A percentile compares a stretch with the other conserved stretches of the same genome.
Conservation (phyloP, 495 filamentous ascomycete genomes). For the Penicillium cinerascens region DNA sequence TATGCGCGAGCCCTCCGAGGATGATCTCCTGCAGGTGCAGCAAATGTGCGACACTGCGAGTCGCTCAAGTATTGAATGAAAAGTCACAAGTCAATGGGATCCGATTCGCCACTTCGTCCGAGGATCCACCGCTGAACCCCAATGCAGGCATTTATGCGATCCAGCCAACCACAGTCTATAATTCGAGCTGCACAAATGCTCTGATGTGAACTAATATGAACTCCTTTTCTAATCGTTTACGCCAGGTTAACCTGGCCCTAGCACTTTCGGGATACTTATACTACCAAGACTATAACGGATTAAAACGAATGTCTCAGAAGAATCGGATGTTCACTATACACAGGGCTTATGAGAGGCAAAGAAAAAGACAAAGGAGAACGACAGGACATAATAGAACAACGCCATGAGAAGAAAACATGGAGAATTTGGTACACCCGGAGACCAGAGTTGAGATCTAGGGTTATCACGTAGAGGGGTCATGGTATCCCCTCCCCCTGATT, state of each 20-base stretch:
- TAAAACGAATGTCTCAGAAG: conserved; percentile 14
- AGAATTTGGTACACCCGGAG: conserved; percentile 28
- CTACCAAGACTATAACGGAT: neutral
- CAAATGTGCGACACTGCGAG: too few relatives aligned
- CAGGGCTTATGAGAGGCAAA: conserved; percentile 26
- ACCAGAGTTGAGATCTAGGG: conserved; percentile 16
- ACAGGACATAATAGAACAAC: conserved; percentile 33
- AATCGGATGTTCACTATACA: conserved; percentile 34
- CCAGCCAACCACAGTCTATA: too few relatives aligned
- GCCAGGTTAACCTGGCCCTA: too few relatives aligned
- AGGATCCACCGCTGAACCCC: too few relatives aligned
- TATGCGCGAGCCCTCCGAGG: too few relatives aligned
- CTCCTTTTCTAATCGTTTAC: too few relatives aligned
- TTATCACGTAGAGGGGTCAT: conserved; percentile 17
- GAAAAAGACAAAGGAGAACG: conserved; percentile 25
- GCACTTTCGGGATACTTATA: too few relatives aligned
- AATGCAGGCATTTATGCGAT: too few relatives aligned
- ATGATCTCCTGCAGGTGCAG: too few relatives aligned
- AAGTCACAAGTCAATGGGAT: too few relatives aligned
- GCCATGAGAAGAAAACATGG: conserved; percentile 33
- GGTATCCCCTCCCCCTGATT: conserved; percentile 13
- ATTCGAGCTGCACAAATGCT: too few relatives aligned
- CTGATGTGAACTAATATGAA: neutral
- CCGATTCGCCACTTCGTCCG: too few relatives aligned
- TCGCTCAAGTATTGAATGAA: neutral